Conservation (phyloP, 805 yeast genomes). For the Candida tammaniensis region DNA sequence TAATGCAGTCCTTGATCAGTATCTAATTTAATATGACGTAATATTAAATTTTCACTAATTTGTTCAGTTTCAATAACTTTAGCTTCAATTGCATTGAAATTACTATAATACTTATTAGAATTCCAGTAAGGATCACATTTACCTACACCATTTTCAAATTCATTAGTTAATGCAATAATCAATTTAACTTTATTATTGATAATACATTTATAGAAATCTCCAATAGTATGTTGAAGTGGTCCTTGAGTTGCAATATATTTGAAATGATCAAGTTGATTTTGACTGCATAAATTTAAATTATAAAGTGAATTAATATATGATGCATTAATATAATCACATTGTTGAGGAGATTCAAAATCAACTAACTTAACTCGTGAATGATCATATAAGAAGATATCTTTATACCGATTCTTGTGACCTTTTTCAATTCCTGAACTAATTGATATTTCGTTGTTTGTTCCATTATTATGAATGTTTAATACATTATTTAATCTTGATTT, state of each 20-base stretch:
- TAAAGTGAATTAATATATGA: slow-evolving; percentile 48
- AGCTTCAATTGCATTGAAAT: slow-evolving; percentile 22
- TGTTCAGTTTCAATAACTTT: slow-evolving; percentile 17
- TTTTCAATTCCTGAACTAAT: slow-evolving; percentile 77
- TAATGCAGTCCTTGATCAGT: slow-evolving; percentile 30
- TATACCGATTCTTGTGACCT: slow-evolving; percentile 80
- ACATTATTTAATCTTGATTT: slow-evolving; percentile 55
- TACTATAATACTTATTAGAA: slow-evolving; percentile 47
- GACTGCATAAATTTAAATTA: slow-evolving; percentile 8
- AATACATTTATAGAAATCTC: slow-evolving; percentile 83
- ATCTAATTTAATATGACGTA: slow-evolving; percentile 35
- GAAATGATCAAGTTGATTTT: slow-evolving; percentile 12
- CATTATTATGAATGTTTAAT: slow-evolving; percentile 19
- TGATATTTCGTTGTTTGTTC: slow-evolving; percentile 28
- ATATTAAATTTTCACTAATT: slow-evolving; percentile 15
- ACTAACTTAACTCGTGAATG: slow-evolving; percentile 72
- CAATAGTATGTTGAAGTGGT: slow-evolving; percentile 69
- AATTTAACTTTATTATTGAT: slow-evolving; percentile 61
- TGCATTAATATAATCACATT: slow-evolving; percentile 78
- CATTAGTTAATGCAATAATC: slow-evolving; percentile 73
- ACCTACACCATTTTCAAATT: slow-evolving; percentile 69
- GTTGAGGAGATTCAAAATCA: slow-evolving; percentile 4
- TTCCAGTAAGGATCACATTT: slow-evolving; percentile 83
- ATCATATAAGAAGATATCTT: slow-evolving; percentile 84
- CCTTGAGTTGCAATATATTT: slow-evolving; percentile 82